These are phyloP conservation scores for Cryptosporidium viatorum DNA, from an alignment of 169 alveolate species.

Conservation along the genomic window DNA sequence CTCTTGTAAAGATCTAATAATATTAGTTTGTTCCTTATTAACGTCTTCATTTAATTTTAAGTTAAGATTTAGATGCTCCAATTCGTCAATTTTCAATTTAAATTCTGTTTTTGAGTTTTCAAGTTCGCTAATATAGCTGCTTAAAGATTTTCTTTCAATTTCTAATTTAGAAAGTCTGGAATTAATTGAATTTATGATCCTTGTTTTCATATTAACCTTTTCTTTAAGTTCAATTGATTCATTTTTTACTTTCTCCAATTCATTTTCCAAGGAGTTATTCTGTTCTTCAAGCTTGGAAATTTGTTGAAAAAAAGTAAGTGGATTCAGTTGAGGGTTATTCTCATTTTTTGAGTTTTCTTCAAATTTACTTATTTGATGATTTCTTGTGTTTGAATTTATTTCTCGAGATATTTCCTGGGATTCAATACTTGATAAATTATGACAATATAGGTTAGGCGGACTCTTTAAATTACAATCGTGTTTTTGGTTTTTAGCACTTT, in stretches of 20 bases:
- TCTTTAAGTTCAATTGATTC: conserved; percentile 18
- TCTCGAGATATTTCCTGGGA: not conserved
- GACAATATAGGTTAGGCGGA: not conserved
- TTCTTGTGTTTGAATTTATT: not conserved
- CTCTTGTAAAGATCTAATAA: conserved; percentile 10
- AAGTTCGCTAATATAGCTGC: not conserved
- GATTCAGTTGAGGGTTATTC: conserved; percentile 7
- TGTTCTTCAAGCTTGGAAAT: conserved; percentile 25
- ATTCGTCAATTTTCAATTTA: conserved; percentile 17
- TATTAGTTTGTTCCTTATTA: conserved; percentile 9
- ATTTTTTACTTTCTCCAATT: conserved; percentile 16
- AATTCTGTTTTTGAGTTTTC: not conserved
- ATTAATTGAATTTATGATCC: conserved; percentile 1
- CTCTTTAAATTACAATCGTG: not conserved
- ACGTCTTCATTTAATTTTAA: not conserved
- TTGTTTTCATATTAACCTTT: conserved; percentile 4
- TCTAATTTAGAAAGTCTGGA: conserved; percentile 15
- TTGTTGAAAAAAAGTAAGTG: conserved; percentile 47
- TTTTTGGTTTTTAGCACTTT: too few species aligned
- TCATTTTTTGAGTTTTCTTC: conserved; percentile 1
- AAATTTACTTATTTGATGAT: not conserved
- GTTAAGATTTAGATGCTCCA: not conserved
- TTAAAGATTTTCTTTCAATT: conserved; percentile 7
- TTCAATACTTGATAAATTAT: not conserved
- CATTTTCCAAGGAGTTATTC: conserved; percentile 13